phyloP scores from a whole-genome alignment of 2,329 filamentous ascomycete genomes.

The Plectosphaerella cucumerina region DNA sequence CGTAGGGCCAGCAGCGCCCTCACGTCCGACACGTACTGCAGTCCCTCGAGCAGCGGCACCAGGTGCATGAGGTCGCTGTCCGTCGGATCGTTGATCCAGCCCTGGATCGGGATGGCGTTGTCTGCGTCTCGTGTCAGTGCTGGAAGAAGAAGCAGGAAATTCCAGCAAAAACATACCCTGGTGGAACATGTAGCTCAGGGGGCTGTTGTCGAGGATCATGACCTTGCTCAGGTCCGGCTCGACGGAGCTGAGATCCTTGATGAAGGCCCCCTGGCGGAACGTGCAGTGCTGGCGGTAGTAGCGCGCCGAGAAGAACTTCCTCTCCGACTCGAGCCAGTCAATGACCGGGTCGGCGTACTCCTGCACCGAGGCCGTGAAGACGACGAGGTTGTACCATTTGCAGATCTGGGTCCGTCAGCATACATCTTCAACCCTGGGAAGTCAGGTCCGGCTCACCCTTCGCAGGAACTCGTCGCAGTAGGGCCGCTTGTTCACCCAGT shows the following conservation, averaged over 20 bases:
- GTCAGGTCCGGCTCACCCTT: constrained; percentile 47
- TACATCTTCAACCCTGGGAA: neutral
- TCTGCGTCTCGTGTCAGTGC: constrained; percentile 49
- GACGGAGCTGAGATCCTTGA: constrained; percentile 94
- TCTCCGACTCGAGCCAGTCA: constrained; percentile 95
- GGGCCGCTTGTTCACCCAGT: constrained; percentile 97
- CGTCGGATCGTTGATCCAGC: constrained; percentile 98
- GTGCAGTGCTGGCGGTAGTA: constrained; percentile 99
- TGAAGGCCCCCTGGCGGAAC: constrained; percentile 90
- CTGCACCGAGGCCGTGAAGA: constrained; percentile 96
- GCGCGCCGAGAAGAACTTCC: constrained; percentile 89
- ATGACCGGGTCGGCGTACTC: constrained; percentile 99
- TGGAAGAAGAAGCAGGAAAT: neutral
- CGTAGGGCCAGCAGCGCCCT: constrained; percentile 83
- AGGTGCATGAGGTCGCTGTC: constrained; percentile 93
- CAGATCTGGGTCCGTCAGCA: constrained; percentile 54
- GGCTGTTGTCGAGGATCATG: constrained; percentile 98
- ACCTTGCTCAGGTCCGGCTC: constrained; percentile 97
- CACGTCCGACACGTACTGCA: constrained; percentile 97
- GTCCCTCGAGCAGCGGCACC: constrained; percentile 84
- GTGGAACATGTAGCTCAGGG: constrained; percentile 97
- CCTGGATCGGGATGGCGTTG: constrained; percentile 97
- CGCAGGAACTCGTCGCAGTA: constrained; percentile 95
- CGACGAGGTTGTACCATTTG: constrained; percentile 97
- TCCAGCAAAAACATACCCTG: constrained; percentile 63